These are phyloP conservation scores for Pythium periplocum DNA, from an alignment of 352 stramenopile genomes.

Conservation along the genomic window DNA sequence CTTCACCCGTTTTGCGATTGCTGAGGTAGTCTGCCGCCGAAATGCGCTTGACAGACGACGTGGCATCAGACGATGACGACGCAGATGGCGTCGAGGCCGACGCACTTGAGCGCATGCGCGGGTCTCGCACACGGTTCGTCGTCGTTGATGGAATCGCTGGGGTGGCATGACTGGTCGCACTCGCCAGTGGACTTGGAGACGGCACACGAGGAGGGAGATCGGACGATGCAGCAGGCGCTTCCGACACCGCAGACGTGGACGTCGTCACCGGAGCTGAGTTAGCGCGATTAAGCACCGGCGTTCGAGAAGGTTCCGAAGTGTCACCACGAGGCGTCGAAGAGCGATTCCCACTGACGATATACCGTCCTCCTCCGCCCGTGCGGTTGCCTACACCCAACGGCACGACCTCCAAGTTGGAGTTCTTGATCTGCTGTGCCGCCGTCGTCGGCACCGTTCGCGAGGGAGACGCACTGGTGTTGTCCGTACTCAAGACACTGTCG, in stretches of 20 bases:
- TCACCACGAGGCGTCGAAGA: background rate
- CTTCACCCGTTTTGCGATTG: constrained; percentile 11
- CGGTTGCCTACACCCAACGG: constrained; percentile 32
- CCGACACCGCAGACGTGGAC: background rate
- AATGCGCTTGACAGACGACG: constrained; percentile 6
- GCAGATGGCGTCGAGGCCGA: background rate
- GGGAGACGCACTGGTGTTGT: background rate
- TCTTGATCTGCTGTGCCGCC: constrained; percentile 29
- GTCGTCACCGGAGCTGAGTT: background rate
- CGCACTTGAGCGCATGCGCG: constrained; percentile 3
- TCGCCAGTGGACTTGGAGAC: background rate
- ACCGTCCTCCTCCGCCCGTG: constrained; percentile 42
- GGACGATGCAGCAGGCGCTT: background rate
- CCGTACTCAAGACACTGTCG: constrained; percentile 11
- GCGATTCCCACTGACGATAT: constrained; percentile 66
- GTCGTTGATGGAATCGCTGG: constrained; percentile 10
- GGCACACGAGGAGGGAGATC: background rate
- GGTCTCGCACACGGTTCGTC: constrained; percentile 14
- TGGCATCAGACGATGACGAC: background rate
- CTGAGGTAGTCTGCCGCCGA: constrained; percentile 18
- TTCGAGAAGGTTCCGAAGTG: background rate
- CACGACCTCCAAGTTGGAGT: constrained; percentile 41
- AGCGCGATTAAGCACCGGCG: background rate
- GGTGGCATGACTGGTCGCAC: background rate
- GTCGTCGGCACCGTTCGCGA: constrained; percentile 11